Base-by-base conservation (phyloP, 2,329 filamentous ascomycete genomes). In the Pseudocercospora cruenta region DNA sequence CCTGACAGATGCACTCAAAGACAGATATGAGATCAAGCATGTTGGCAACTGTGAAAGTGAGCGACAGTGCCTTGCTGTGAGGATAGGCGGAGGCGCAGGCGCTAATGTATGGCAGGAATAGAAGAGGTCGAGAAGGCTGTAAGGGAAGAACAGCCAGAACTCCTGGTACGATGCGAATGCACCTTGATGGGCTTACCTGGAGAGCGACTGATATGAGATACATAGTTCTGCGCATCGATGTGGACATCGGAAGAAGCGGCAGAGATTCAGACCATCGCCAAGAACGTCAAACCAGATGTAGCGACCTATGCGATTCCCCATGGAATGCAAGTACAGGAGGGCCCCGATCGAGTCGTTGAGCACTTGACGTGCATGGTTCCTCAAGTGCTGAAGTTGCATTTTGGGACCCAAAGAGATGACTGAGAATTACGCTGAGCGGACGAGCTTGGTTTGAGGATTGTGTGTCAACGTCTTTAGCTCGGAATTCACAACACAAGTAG, bases 1-100 rank as follows among this genome's bases (percentile, higher is more conserved):
- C 0, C 77, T 91, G 43, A 82, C 85, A 10, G 86, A 89, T 63
- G 84, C 82, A 12, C 77, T 91, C 33, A 88, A 87, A 74, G 87
- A 89, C 63, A 80, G 79, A 45, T 91, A 90, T 76, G 86, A 82
- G 1, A 90, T 91, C 69, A 80, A 84, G 43, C 82, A 91, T 74
- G 82, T 85, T 24, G 87, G 81, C 39, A 91, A 91, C 74, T 86
- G 84, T 72, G 83, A 86, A 49, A 85, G 88, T 90, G 77, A 71
- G 82, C 12, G 4, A 49, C 12, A 16, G 1, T 9, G n/a, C 28
- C 21, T 31, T 19, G 16, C 16, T 28, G 10, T 10, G 14, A 6
- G 3, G 7, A 10, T 5, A 43, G 12, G 14, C 12, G 10, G 51
- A 31, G 1, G 8, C n/a, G 16, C 6, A 7, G 7, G n/a, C 9